Conservation (phyloP, 352 stramenopile genomes). For the Globisporangium ultimum region DNA sequence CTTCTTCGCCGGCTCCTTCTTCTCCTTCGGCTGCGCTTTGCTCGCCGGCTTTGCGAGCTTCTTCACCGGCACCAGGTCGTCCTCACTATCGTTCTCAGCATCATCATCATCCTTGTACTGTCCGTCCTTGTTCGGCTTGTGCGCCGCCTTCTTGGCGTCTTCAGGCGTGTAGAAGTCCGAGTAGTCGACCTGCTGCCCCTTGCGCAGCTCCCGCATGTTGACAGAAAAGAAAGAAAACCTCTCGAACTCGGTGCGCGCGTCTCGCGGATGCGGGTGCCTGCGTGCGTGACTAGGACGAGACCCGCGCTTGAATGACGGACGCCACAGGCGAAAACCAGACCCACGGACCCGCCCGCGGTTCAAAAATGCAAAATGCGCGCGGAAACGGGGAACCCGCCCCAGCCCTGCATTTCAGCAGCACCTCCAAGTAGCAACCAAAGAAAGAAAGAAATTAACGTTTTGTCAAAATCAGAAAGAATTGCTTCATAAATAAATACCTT, state of each 20-base stretch:
- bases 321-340: no score
- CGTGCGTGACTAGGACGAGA: conserved; percentile 7
- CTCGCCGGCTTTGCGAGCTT: conserved; percentile 17
- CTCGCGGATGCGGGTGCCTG: not conserved
- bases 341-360: conserved; percentile 1
- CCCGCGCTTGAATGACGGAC: conserved; percentile 11
- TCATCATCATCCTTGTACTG: conserved; percentile 28
- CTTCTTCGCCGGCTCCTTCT: conserved; percentile 14
- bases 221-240: conserved; percentile 16
- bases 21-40: conserved; percentile 14
- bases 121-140: conserved; percentile 19
- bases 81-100: conserved; percentile 23
- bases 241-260: conserved; percentile 12
- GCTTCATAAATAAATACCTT: no score
- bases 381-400: conserved; percentile 4
- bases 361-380: conserved; percentile 12
- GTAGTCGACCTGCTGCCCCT: conserved; percentile 33
- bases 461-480: no score
- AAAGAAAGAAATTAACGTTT: no score
- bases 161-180: conserved; percentile 30
- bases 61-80: conserved; percentile 15
- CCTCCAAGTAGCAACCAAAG: not conserved
- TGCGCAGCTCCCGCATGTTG: conserved; percentile 35
- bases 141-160: conserved; percentile 6
- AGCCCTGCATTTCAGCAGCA: not conserved